Evolutionary conservation across 495 filamentous ascomycete species (phyloP), one percentile per base, ranked within the genome.

Genomic region (Pyrenula aspistea): DNA sequence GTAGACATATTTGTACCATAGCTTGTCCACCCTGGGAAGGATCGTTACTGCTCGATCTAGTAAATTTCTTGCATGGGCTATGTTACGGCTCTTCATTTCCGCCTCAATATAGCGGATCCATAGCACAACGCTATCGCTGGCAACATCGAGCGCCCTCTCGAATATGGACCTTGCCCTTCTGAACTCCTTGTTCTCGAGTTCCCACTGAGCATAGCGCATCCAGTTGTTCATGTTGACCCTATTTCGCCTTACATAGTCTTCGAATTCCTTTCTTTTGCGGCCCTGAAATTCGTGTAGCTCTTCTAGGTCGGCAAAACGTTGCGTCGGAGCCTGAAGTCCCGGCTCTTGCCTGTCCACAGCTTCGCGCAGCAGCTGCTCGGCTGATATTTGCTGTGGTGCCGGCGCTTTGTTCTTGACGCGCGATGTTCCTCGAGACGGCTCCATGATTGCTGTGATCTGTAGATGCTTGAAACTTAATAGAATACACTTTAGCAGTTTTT

Each of bases 1-100:
- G 65, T 95, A 96, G 24, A 95, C 89, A 78, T 96, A 97, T 67
- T 96, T 96, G 71, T 92, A 97, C 93, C 93, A 98, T 54, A 98
- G 74, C 73, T 96, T 96, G 67, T 96, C 87, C 24, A 96, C 79
- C 36, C 93, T 77, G 25, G 93, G 93, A 25, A 96, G 75, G 56
- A 93, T 89, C n/a, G 91, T 93, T 53, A 98, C 89, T 36, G 94
- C 94, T 53, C 93, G 88, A 67, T 98, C 93, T 25, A 97, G 79
- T 48, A 98, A 71, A 65, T 98, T 98, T 56, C 93, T 77, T 25
- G 93, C 91, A 80, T 97, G 93, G 67, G 96, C 96, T 75, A 98
- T 96, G 68, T 96, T 96, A 55, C 91, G 76, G 51, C 81, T 89
- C 69, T 92, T 94, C 87, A 98, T 95, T 78, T 98, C 93, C 51